These are phyloP conservation scores for Erodium trifolium DNA, from an alignment of 441 rosid species.

Conservation along the genomic window DNA sequence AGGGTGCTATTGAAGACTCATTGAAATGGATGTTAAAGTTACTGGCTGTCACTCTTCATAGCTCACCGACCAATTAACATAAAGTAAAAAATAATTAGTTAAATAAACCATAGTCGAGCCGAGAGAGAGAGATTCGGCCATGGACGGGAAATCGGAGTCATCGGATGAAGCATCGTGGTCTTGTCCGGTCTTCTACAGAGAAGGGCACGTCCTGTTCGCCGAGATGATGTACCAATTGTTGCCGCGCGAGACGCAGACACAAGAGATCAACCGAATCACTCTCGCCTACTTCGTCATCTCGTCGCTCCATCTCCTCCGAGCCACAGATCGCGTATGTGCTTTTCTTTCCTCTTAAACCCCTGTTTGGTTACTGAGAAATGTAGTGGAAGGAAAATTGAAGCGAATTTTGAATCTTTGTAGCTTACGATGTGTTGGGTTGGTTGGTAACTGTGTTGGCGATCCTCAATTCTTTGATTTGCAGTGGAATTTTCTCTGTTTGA, in stretches of 20 bases:
- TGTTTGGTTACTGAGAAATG: constrained; percentile 7
- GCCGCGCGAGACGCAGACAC: constrained; percentile 58
- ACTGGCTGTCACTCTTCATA: background rate
- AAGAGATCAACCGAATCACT: constrained; percentile 86
- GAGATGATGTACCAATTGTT: constrained; percentile 76
- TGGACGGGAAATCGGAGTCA: constrained; percentile 6
- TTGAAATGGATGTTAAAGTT: background rate
- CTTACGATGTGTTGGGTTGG: background rate
- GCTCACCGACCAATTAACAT: background rate
- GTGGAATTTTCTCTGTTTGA: background rate
- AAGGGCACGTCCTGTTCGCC: constrained; percentile 51
- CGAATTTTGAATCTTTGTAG: background rate
- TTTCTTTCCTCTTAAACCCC: background rate
- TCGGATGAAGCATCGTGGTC: constrained; percentile 16
- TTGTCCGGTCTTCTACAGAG: constrained; percentile 40
- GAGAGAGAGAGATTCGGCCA: background rate
- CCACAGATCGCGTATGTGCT: constrained; percentile 46
- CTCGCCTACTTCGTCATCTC: constrained; percentile 81
- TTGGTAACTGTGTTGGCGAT: background rate
- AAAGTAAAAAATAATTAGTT: background rate
- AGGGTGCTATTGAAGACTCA: background rate
- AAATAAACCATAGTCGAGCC: background rate
- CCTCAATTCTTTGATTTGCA: background rate
- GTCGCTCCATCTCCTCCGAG: constrained; percentile 63
- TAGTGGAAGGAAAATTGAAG: background rate